Evolutionary conservation across 441 rosid species (phyloP), one percentile per base, ranked within the genome.

Genomic region (Rhodomyrtus psidioides): DNA sequence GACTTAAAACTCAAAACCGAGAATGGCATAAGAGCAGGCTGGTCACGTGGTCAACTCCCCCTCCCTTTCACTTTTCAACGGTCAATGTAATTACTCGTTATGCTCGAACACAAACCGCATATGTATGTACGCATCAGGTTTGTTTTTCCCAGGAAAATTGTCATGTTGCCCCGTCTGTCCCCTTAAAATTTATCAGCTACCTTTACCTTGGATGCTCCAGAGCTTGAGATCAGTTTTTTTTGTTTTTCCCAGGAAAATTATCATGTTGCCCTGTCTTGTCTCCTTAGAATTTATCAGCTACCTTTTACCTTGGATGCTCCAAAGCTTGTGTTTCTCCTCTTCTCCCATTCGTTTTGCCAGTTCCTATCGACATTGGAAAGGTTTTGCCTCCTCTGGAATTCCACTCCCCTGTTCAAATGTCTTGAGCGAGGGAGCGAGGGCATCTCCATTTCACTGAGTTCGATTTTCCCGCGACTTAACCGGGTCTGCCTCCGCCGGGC

Each of bases 31-130:
- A 82, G 59, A 58, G 34, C 34, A 34, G 34, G 34, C 53, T 44
- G 39, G 49, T 74, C 84, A 70, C 54, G 82, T 39, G 76, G 28
- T 75, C 46, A 55, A 87, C 59, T n/a, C 84, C 6, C 15, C 9
- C 42, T 53, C 23, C 51, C 30, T 28, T 26, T 6, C 12, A 56
- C 7, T 34, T 84, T 82, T 87, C 90, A 84, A 84, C 87, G 87
- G 92, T 91, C 93, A 92, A n/a, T n/a, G n/a, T n/a, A n/a, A 90
- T 76, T 55, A n/a, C 87, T 84, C 91, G 85, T 53, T 75, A 6
- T 76, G 55, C 87, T 60, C 46, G 87, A 87, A 90, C 85, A 21
- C 85, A 74, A 86, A 84, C 81, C 84, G 86, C 76, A 76, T 57
- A 83, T 17, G 34, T 10, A 12, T 7, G 4, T n/a, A 26, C 83